A percentile compares a stretch with the other conserved stretches of the same genome.
These are phyloP conservation scores for Cenchrus purpureus DNA, from an alignment of 176 grass and related monocot species.

Conservation along the genomic window DNA sequence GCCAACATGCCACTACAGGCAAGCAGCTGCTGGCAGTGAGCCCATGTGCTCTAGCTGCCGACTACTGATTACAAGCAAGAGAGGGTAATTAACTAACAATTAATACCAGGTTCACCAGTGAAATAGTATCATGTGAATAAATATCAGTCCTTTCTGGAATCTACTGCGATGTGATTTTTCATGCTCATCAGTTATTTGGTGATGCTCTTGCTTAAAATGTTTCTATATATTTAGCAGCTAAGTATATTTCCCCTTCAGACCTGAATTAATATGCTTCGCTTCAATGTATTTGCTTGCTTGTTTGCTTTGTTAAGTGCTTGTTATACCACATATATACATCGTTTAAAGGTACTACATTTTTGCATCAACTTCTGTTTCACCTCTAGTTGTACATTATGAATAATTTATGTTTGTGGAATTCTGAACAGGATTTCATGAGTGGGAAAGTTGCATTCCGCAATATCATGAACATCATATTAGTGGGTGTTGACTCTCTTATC, in stretches of 20 bases:
- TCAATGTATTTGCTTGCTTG: constrained; percentile 18
- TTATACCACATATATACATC: not conserved
- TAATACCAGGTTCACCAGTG: not conserved
- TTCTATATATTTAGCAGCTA: not conserved
- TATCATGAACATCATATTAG: constrained; percentile 85
- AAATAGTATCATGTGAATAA: not conserved
- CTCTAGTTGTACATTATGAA: constrained; percentile 21
- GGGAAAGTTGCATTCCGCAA: constrained; percentile 87
- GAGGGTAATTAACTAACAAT: no score
- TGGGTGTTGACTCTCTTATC: constrained; percentile 77
- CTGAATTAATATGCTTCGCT: constrained; percentile 20
- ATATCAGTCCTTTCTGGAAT: not conserved
- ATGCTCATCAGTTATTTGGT: constrained; percentile 12
- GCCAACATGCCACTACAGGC: no score
- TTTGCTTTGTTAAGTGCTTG: constrained; percentile 25
- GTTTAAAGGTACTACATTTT: constrained; percentile 24
- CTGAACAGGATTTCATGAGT: constrained; percentile 90
- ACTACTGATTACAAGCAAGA: no score
- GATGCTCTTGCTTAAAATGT: not conserved
- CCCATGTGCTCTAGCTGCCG: no score
- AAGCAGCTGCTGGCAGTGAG: no score
- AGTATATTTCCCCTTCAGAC: not conserved
- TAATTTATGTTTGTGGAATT: constrained; percentile 25
- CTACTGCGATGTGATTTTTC: constrained; percentile 28
- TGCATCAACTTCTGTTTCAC: constrained; percentile 27